Base-by-base conservation (phyloP, 768 basidiomycete species). In the Suillus discolor region DNA sequence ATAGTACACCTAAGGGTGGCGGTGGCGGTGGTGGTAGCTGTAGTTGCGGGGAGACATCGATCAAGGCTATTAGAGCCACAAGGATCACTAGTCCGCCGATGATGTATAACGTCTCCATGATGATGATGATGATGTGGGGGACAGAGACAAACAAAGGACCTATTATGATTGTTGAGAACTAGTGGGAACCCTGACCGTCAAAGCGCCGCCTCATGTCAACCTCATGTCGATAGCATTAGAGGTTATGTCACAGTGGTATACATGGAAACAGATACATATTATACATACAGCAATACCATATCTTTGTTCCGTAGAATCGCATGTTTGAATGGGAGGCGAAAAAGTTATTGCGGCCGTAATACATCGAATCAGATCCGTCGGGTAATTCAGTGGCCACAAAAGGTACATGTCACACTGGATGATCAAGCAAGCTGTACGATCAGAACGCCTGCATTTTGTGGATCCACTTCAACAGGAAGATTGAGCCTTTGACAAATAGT, bases 371-470 rank as follows among this genome's bases (percentile, higher is more conserved):
- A 59, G 11, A 12, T 41, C 16, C 57, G 25, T 39, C 38, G 15
- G 36, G n/a, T 57, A n/a, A 23, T 59, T 28, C 39, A 41, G 15
- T 38, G n/a, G 6, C 16, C 36, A 38, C 36, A 57, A 38, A 57
- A 38, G 34, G 55, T 15, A 31, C 31, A 31, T 5, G 23, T 16
- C 38, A 15, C 38, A 59, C 16, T 41, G 38, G 38, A 25, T 59
- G 16, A 42, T 64, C 68, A 77, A 62, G 54, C 44, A 55, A 76
- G 38, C 34, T 87, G 85, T 2, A 96, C 94, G 62, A 97, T 80
- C 15, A 99, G 82, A 1, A 99, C 93, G 5, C 97, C 96, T 0
- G 84, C 75, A 69, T 99, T 98, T 36, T 85, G 74, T 0, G 91
- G 89, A 78, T 98, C 96, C 8, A 94, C 76, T 63, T 89, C 81